These are phyloP conservation scores for Mayamaea pseudoterrestris DNA, from an alignment of 108 stramenopile genomes.

Conservation along the genomic window DNA sequence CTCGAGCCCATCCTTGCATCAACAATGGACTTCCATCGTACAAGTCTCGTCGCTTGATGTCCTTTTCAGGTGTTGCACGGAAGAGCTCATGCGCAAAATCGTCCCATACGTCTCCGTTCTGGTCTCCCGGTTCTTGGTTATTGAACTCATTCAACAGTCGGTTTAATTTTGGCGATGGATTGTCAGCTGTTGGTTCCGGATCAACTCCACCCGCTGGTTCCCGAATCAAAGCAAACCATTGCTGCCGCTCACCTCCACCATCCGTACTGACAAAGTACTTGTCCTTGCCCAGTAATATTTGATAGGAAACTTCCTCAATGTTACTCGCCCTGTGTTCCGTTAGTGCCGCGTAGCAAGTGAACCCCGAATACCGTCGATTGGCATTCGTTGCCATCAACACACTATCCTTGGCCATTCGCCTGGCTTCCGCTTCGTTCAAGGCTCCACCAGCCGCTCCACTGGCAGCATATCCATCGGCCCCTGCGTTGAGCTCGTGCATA, in stretches of 20 bases:
- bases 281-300: constrained; percentile 78
- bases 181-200: constrained; percentile 69
- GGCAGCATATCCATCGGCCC: constrained; percentile 80
- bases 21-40: constrained; percentile 91
- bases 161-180: constrained; percentile 75
- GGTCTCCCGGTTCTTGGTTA: constrained; percentile 45
- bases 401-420: constrained; percentile 65
- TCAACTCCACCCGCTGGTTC: constrained; percentile 83
- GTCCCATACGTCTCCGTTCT: constrained; percentile 87
- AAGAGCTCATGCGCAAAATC: constrained; percentile 83
- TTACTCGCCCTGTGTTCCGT: constrained; percentile 72
- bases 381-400: constrained; percentile 63
- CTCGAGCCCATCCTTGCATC: constrained; percentile 74
- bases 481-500: constrained; percentile 70
- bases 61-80: constrained; percentile 82
- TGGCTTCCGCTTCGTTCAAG: constrained; percentile 71
- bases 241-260: constrained; percentile 94
- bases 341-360: constrained; percentile 85
- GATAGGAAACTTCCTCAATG: constrained; percentile 88
- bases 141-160: constrained; percentile 80
- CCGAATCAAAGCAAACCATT: constrained; percentile 94
- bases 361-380: constrained; percentile 74
- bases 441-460: constrained; percentile 86
- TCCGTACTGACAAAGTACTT: constrained; percentile 96
- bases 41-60: constrained; percentile 92